phyloP scores from a whole-genome alignment of 257 asterid species.

The Solanum bulbocastanum region DNA sequence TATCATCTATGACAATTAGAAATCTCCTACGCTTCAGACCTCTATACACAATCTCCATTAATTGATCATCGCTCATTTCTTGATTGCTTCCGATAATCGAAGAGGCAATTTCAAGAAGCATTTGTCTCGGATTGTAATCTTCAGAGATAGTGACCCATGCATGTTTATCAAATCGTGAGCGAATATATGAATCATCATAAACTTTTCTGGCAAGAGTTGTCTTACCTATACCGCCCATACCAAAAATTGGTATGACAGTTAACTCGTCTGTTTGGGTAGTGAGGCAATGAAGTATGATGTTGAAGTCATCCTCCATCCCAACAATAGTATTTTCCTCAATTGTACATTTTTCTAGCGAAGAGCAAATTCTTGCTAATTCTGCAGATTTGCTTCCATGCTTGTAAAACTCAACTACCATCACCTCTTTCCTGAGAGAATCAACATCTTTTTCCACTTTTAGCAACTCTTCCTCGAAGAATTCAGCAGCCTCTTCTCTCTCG shows the following conservation, averaged over 20 bases:
- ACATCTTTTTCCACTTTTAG: too few relatives aligned
- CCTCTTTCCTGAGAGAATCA: accelerated
- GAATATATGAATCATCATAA: too few relatives aligned
- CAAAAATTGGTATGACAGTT: not conserved
- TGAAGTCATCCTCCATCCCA: not conserved
- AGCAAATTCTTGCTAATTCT: too few relatives aligned
- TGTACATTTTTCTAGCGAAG: too few relatives aligned
- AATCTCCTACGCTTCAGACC: not conserved
- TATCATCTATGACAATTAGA: too few relatives aligned
- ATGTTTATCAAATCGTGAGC: not conserved
- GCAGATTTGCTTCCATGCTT: too few relatives aligned
- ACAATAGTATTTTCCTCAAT: too few relatives aligned
- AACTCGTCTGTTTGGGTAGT: not conserved
- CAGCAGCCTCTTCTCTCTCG: too few relatives aligned
- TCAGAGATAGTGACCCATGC: not conserved
- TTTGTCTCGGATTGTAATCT: not conserved
- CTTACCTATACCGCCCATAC: not conserved
- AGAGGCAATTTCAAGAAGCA: not conserved
- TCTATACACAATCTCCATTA: not conserved
- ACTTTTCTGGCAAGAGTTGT: not conserved
- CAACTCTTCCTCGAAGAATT: too few relatives aligned
- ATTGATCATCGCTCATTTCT: not conserved
- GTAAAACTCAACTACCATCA: too few relatives aligned
- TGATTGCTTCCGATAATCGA: not conserved
- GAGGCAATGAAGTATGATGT: not conserved